Percentiles rank a stretch among this genome's conserved stretches.
These are phyloP conservation scores for Trichoderma simmonsii DNA, from an alignment of 2,329 filamentous ascomycete species.

Conservation along the genomic window DNA sequence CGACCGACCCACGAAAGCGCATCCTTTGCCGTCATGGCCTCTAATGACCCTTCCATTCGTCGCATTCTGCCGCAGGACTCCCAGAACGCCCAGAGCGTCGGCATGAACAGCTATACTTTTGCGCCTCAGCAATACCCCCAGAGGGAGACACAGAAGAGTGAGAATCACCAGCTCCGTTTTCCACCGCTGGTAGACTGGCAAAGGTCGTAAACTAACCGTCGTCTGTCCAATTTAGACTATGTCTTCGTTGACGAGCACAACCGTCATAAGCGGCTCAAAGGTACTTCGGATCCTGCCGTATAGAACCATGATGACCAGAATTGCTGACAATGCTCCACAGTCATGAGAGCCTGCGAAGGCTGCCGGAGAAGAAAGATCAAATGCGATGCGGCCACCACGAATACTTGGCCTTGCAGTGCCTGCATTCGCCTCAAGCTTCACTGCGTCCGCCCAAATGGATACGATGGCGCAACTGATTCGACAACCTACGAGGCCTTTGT, in stretches of 20 bases:
- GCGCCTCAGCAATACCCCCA: conserved; percentile 55
- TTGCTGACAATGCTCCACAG: conserved; percentile 42
- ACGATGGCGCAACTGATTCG: conserved; percentile 47
- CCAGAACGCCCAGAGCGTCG: conserved; percentile 44
- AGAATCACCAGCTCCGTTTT: conserved; percentile 31
- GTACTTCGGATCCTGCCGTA: conserved; percentile 45
- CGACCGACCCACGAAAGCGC: background rate
- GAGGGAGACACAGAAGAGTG: conserved; percentile 82
- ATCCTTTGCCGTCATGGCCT: conserved; percentile 49
- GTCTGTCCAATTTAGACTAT: conserved; percentile 64
- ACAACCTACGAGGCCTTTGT: conserved; percentile 34
- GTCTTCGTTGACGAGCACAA: conserved; percentile 99
- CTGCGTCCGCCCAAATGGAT: conserved; percentile 84
- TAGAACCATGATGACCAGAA: background rate
- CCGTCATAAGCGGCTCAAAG: conserved; percentile 93
- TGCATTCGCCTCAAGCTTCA: conserved; percentile 90
- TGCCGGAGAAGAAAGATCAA: conserved; percentile 96
- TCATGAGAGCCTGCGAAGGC: conserved; percentile 96
- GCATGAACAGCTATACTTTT: conserved; percentile 72
- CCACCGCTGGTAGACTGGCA: background rate
- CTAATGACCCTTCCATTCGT: conserved; percentile 56
- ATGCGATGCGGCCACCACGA: conserved; percentile 94
- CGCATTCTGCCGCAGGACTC: conserved; percentile 62
- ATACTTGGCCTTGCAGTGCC: conserved; percentile 95
- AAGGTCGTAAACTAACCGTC: conserved; percentile 10